Conservation (phyloP, 2,329 filamentous ascomycete genomes). For the Aspergillus fumigatiaffinis region DNA sequence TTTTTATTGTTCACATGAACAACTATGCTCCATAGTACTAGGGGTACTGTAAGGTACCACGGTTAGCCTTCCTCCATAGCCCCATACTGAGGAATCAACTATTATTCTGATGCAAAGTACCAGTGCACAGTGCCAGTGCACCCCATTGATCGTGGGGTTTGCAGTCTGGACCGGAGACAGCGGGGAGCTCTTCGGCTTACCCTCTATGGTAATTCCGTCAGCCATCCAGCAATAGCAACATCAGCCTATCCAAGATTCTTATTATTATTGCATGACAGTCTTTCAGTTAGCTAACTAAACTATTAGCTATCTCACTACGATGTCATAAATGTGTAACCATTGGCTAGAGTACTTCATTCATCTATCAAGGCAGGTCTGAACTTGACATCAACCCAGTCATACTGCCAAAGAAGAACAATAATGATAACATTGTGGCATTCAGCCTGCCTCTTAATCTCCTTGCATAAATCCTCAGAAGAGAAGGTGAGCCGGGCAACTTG, state of each 20-base stretch:
- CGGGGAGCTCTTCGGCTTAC: slow-evolving; percentile 27
- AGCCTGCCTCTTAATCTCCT: not conserved
- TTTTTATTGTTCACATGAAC: slow-evolving; percentile 33
- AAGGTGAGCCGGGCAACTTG: not conserved
- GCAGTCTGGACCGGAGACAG: not conserved
- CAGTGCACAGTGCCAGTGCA: not conserved
- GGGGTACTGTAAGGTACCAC: not conserved
- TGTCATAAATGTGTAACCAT: slow-evolving; percentile 4
- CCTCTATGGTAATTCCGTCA: slow-evolving; percentile 27
- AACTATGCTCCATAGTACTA: slow-evolving; percentile 8
- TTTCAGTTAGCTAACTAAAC: not conserved
- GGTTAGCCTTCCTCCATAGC: not conserved
- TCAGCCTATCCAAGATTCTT: too few species aligned
- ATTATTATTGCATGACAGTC: not conserved
- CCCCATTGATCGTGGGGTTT: not conserved
- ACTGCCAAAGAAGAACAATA: not conserved
- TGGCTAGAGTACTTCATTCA: not conserved
- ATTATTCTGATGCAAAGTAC: not conserved
- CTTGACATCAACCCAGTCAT: too few species aligned
- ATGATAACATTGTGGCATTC: not conserved
- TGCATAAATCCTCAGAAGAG: not conserved
- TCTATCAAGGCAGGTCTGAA: too few species aligned
- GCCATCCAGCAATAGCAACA: slow-evolving; percentile 1
- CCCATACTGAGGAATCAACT: slow-evolving; percentile 1
- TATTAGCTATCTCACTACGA: not conserved